Percentiles rank a stretch among this genome's conserved stretches.
phyloP scores from a whole-genome alignment of 495 filamentous ascomycete species.

The Hypomontagnella monticulosa region DNA sequence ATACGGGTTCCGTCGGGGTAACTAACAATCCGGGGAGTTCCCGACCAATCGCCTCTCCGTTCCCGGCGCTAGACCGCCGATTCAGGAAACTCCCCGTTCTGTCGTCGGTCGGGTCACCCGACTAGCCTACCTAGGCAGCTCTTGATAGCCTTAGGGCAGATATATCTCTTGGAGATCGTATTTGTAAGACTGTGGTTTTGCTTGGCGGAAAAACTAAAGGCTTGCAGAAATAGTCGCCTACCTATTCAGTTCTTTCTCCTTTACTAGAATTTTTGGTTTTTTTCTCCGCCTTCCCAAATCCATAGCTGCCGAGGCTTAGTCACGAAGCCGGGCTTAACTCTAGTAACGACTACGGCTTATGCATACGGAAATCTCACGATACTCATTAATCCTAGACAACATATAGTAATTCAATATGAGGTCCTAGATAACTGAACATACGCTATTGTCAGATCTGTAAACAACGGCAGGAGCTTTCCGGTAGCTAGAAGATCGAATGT shows the following conservation, averaged over 20 bases:
- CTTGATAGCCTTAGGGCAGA: constrained; percentile 1
- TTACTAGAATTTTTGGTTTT: not conserved
- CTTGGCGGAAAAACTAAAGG: constrained; percentile 11
- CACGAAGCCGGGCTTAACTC: constrained; percentile 9
- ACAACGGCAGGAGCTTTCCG: too few species aligned
- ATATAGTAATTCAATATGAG: too few species aligned
- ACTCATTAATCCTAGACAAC: too few species aligned
- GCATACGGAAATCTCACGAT: not conserved
- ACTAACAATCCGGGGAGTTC: constrained; percentile 3
- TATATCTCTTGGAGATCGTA: constrained; percentile 1
- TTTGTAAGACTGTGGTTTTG: not conserved
- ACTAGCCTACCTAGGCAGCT: constrained; percentile 37
- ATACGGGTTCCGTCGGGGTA: constrained; percentile 38
- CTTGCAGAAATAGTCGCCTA: constrained; percentile 16
- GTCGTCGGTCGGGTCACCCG: not conserved
- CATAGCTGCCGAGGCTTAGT: not conserved
- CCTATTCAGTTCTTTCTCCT: not conserved
- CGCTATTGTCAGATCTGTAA: too few species aligned
- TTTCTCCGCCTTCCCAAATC: constrained; percentile 24
- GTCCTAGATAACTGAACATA: too few species aligned
- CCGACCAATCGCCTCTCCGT: constrained; percentile 28
- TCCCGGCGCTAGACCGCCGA: constrained; percentile 5
- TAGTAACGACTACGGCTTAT: constrained; percentile 2
- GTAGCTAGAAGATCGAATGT: too few species aligned
- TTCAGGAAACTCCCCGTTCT: constrained; percentile 34